These are phyloP conservation scores for Heritiera littoralis DNA, from an alignment of 345 rosid genomes.

Conservation along the genomic window DNA sequence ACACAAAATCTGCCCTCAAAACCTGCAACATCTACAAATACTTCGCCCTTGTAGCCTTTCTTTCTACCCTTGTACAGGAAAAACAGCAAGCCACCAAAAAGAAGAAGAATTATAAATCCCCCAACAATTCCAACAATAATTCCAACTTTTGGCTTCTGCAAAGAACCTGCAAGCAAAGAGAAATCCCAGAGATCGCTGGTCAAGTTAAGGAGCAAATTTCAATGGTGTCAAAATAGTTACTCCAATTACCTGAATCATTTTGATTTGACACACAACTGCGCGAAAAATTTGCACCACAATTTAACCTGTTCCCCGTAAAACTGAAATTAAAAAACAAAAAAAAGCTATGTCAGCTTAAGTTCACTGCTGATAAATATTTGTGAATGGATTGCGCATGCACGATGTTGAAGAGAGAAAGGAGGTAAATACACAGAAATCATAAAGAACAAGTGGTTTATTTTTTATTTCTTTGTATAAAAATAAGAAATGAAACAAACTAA, in stretches of 20 bases:
- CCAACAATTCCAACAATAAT: constrained; percentile 70
- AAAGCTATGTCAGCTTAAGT: constrained; percentile 25
- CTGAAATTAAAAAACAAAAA: constrained; percentile 45
- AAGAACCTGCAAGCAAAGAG: constrained; percentile 48
- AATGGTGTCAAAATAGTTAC: constrained; percentile 13
- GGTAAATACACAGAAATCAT: constrained; percentile 14
- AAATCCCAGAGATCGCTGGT: constrained; percentile 12
- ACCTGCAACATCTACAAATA: constrained; percentile 96
- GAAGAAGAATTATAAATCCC: constrained; percentile 51
- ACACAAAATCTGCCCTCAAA: neutral
- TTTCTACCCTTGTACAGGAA: constrained; percentile 59
- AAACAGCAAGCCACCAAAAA: constrained; percentile 55
- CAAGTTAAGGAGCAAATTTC: neutral
- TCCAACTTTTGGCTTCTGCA: constrained; percentile 64
- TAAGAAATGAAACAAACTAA: constrained; percentile 7
- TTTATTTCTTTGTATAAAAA: neutral
- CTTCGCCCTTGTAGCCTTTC: constrained; percentile 70
- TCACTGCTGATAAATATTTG: neutral
- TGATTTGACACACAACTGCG: constrained; percentile 57
- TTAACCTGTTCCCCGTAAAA: constrained; percentile 70
- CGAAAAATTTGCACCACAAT: constrained; percentile 51
- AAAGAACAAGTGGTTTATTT: constrained; percentile 1
- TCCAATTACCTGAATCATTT: constrained; percentile 54
- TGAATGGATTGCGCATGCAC: neutral
- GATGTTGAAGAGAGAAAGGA: neutral